Base-by-base conservation (phyloP, 1,284 basidiomycete species). In the Lentinula novae-zelandiae region DNA sequence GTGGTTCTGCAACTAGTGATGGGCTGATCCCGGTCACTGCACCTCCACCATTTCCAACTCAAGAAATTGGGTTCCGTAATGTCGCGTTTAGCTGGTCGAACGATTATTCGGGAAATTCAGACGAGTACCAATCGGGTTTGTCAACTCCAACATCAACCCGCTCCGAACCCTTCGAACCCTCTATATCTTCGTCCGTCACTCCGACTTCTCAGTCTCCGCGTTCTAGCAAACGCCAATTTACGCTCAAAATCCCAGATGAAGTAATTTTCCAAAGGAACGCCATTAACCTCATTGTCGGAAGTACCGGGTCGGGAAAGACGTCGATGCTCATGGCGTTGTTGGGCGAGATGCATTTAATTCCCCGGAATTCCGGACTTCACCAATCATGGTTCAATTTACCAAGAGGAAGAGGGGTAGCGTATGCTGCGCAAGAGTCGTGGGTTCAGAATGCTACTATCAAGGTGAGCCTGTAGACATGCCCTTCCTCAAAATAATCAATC, bases 361-460 rank as follows among this genome's bases (percentile, higher is more conserved):
- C 84, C 9, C 73, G 75, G 7, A 75, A 76, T 3, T 78, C 82
- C 13, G 78, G 81, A 40, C 5, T 42, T n/a, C 13, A 15, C n/a
- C 13, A 42, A 42, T 83, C 86, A 0, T 88, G 84, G 77, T 86
- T 80, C 71, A 83, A 82, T 64, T 78, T 92, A 6, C 89, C 90
- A n/a, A 75, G 87, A 12, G 71, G 75, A 6, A 75, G 81, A 3
- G 89, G 90, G 9, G 80, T 92, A 10, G 85, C 87, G 0, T 92
- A 89, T 68, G 88, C 87, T 3, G 87, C 88, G 1, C 91, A 93
- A 68, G 89, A 92, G 70, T 85, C 87, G 2, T 93, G 90, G 90
- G 86, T 89, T 5, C 82, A 82, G 67, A 87, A 85, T 66, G 74
- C 76, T 57, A 77, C 71, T 3, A 78, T 76, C 63, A 72, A 76